phyloP scores from a whole-genome alignment of 805 yeast species.

The Candida adriatica region DNA sequence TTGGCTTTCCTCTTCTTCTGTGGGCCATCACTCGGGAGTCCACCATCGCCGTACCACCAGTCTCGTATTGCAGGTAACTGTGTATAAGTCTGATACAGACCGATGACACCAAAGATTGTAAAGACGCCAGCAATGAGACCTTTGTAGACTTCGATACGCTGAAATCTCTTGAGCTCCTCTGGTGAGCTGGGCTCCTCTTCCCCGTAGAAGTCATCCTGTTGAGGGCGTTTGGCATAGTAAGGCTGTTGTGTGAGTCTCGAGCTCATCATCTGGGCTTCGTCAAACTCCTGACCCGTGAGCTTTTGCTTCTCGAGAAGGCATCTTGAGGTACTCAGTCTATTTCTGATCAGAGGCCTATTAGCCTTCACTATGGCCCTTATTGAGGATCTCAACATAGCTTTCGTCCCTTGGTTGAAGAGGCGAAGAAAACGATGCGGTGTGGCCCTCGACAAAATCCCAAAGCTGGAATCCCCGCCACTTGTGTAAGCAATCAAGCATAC shows the following conservation, averaged over 20 bases:
- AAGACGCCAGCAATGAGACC: slow-evolving; percentile 15
- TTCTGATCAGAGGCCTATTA: no score
- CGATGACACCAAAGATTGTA: slow-evolving; percentile 13
- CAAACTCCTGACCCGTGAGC: slow-evolving; percentile 25
- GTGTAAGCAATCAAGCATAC: no score
- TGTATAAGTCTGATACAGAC: slow-evolving; percentile 8
- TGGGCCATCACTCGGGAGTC: slow-evolving; percentile 16
- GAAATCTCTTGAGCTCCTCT: slow-evolving; percentile 14
- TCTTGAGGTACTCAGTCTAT: no score
- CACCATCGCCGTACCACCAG: slow-evolving; percentile 25
- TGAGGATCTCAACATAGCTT: no score
- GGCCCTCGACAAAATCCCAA: no score
- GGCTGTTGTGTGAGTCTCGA: slow-evolving; percentile 19
- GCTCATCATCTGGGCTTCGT: slow-evolving; percentile 28
- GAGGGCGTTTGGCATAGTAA: slow-evolving; percentile 24
- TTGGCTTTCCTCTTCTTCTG: slow-evolving; percentile 18
- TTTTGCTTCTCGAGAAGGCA: slow-evolving; percentile 1
- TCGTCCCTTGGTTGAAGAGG: no score
- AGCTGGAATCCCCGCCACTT: no score
- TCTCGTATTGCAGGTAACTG: slow-evolving; percentile 25
- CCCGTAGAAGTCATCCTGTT: slow-evolving; percentile 4
- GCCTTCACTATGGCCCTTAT: no score
- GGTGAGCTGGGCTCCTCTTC: slow-evolving; percentile 12
- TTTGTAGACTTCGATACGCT: slow-evolving; percentile 14
- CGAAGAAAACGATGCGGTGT: no score